Evolutionary conservation across 2,329 filamentous ascomycete species (phyloP).

Genomic region (Colletotrichum tropicale): DNA sequence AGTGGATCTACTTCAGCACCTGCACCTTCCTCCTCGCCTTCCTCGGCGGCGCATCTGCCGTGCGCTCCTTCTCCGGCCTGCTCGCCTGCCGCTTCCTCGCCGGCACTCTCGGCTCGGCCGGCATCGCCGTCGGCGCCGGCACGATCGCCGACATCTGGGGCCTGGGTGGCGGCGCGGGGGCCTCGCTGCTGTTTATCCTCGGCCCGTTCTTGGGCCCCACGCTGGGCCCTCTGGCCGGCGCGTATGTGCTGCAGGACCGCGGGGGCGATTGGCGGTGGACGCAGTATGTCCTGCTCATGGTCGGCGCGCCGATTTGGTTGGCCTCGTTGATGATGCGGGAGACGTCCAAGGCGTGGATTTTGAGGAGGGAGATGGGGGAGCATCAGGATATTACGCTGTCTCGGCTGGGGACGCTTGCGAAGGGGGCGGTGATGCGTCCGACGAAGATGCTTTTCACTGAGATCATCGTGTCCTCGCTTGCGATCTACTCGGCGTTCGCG

Average conservation of each 20-base stretch:
- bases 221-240: conserved; percentile 59
- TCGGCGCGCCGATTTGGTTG: conserved; percentile 8
- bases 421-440: conserved; percentile 11
- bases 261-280: conserved; percentile 25
- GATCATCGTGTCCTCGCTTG: conserved; percentile 72
- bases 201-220: conserved; percentile 65
- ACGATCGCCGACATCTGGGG: conserved; percentile 80
- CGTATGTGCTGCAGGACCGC: conserved; percentile 12
- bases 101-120: conserved; percentile 73
- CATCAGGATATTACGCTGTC: background rate
- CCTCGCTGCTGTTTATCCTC: conserved; percentile 78
- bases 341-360: conserved; percentile 15
- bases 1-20: conserved; percentile 72
- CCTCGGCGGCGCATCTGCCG: conserved; percentile 66
- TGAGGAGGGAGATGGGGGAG: conserved; percentile 1
- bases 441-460: conserved; percentile 24
- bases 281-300: conserved; percentile 25
- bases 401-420: background rate
- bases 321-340: background rate
- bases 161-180: conserved; percentile 53
- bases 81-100: conserved; percentile 71
- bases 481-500: conserved; percentile 66
- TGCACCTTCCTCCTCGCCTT: conserved; percentile 71
- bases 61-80: conserved; percentile 69
- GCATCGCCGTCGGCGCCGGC: conserved; percentile 77